Base-by-base conservation (phyloP, 305 asterid genomes). In the Solanum aculeatissimum region DNA sequence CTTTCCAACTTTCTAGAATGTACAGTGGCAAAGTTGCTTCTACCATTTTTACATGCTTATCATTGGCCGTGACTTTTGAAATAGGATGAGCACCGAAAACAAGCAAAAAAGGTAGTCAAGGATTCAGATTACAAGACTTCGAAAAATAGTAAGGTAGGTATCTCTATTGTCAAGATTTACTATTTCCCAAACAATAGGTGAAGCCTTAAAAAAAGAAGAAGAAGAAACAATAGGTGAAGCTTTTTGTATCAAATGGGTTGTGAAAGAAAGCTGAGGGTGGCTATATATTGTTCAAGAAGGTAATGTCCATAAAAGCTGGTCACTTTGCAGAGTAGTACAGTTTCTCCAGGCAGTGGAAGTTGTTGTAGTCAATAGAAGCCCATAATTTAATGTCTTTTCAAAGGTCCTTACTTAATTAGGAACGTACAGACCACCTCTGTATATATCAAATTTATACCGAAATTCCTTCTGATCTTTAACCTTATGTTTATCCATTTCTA, bases 1-100 rank as follows among this genome's bases (percentile, higher is more conserved):
- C 55, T 62, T 77, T 2, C 75, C 84, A 32, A 78, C 40, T 79
- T 49, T 42, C 43, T 6, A 29, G 40, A 15, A 21, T 32, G 58
- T 57, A 15, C 53, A 29, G 65, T 29, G 32, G 19, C 60, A 77
- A 49, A 77, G 65, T 53, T 77, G 49, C 43, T 77, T 78, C 82
- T 2, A 78, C 82, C 25, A 53, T 29, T 51, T 77, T 53, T 78
- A 16, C 82, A 27, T 29, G 65, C 11, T 55, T 18, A 80, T 25
- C 66, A 51, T 84, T 82, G 45, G 38, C 75, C 49, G 45, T 51
- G 65, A 69, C 14, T 53, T 74, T 25, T 51, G 77, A 77, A n/a
- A 82, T 86, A 90, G 92, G 88, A 86, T 78, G 58, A 79, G 16
- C 74, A 23, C 69, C 86, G 84, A 60, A 68, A 84, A 29, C 85